These are phyloP conservation scores for Persicaria tinctoria DNA, from an alignment of 148 eudicot genomes.

Conservation along the genomic window DNA sequence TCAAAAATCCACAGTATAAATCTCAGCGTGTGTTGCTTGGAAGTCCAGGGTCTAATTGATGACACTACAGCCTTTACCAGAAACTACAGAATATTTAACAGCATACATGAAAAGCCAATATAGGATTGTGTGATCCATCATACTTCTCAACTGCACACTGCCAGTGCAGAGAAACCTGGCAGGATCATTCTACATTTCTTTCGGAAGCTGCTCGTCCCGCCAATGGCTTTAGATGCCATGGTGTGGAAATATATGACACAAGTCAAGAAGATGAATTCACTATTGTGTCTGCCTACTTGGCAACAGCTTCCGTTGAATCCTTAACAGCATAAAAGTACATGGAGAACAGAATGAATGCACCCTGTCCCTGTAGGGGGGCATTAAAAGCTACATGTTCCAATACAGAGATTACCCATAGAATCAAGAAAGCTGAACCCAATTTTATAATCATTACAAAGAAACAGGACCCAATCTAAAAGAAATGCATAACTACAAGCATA, in stretches of 20 bases:
- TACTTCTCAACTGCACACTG: slow-evolving; percentile 20
- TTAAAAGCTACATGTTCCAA: neutral
- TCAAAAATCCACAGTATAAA: neutral
- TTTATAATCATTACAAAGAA: neutral
- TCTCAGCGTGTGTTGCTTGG: neutral
- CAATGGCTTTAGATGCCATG: slow-evolving; percentile 16
- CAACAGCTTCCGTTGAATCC: slow-evolving; percentile 13
- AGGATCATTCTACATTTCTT: slow-evolving; percentile 6
- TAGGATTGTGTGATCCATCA: slow-evolving; percentile 15
- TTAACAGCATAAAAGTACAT: neutral
- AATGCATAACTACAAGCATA: neutral
- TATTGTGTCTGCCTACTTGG: neutral
- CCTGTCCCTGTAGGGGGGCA: neutral
- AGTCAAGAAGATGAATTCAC: neutral
- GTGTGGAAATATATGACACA: neutral
- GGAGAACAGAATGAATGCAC: neutral
- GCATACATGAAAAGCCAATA: neutral
- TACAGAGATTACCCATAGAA: neutral
- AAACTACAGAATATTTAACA: neutral
- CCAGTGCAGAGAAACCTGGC: slow-evolving; percentile 20
- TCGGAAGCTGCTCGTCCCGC: slow-evolving; percentile 14
- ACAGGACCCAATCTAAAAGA: neutral
- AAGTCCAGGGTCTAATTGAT: neutral
- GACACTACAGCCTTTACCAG: slow-evolving; percentile 1
- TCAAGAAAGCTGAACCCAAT: neutral